Evolutionary conservation across 768 basidiomycete species (phyloP), one percentile per base, ranked within the genome.

Genomic region (Lactarius psammicola): DNA sequence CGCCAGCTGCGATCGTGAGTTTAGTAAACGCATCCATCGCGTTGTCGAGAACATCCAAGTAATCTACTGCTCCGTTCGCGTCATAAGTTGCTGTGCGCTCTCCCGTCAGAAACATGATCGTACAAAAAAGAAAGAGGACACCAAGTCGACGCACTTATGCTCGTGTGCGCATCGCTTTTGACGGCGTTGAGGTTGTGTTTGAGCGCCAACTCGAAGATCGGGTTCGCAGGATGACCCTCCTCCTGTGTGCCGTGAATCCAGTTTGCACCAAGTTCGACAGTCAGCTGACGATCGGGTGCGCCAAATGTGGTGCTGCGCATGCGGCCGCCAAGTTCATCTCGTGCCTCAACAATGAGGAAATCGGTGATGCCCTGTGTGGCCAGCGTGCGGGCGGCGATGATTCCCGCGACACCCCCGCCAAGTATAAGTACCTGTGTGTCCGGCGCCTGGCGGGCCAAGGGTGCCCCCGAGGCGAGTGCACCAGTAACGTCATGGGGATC

Each of bases 341-440:
- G 77, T 2, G 80, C 87, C 56, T 88, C 87, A n/a, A 88, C 73
- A 42, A 88, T 79, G 56, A 83, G 69, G 70, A 86, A 87, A 71
- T 87, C 76, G n/a, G 79, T 69, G 64, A 87, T 79, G 3, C 83
- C 84, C 18, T 80, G 74, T 58, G 80, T 73, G 34, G 84, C 79
- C 13, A 87, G 75, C 0, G 84, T 82, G 17, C 84, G 81, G 5
- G 87, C 87, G 6, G 86, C 85, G 36, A 85, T 84, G 33, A 87
- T 75, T 4, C 87, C 87, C 0, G 87, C 74, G 42, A 87, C 81
- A 7, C 87, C 87, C 34, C 84, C 86, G 5, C 87, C 87, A 23
- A 87, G 78, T 65, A 88, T 83, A 23, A 87, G 78, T 3, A 86
- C 81, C 2, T 71, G 78, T 3, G 71, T 69, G 42, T 71, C 62